Base-by-base conservation (phyloP, 257 asterid genomes). In the Primulina huaijiensis region DNA sequence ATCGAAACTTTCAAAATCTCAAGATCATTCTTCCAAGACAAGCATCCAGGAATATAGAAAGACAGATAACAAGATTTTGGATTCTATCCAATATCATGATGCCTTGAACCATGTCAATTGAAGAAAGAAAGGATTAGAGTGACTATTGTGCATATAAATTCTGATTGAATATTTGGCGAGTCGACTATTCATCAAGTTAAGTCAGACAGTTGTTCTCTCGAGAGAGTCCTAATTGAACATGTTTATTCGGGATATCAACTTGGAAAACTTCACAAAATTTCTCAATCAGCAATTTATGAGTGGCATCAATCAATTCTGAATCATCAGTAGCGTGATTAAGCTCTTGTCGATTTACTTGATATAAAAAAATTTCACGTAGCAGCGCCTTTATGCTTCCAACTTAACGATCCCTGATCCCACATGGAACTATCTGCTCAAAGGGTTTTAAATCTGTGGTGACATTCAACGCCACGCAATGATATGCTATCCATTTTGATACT, bases 391-490 rank as follows among this genome's bases (percentile, higher is more conserved):
- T 73, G 72, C 88, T 86, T 70, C 95, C 99, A 60, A 93, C 96
- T 78, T 56, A 80, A 33, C 87, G 95, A 83, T 84, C 91, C 43
- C 64, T 80, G 67, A 93, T 90, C 64, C 99, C 99, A 71, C 97
- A 93, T 0, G 96, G 97, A 64, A 87, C 83, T 27, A 87, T 91
- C 75, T 25, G 83, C 50, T 77, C 75, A 75, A 91, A 91, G 34
- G 95, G 87, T 8, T 80, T 38, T 58, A 83, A 21, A 76, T 91
- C 87, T 20, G 96, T 87, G 73, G 88, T 81, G 79, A 91, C 92
- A 70, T 91, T 91, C 77, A 91, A 82, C 20, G 96, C 93, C 78
- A 93, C 61, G 27, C 97, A 96, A 75, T 90, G 99, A 79, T 74
- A 87, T 6, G 97, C 71, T 67, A 90, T 83, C 95, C 99, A 90